Evolutionary conservation across 169 alveolate genomes (phyloP).

Genomic region (Besnoitia besnoiti): DNA sequence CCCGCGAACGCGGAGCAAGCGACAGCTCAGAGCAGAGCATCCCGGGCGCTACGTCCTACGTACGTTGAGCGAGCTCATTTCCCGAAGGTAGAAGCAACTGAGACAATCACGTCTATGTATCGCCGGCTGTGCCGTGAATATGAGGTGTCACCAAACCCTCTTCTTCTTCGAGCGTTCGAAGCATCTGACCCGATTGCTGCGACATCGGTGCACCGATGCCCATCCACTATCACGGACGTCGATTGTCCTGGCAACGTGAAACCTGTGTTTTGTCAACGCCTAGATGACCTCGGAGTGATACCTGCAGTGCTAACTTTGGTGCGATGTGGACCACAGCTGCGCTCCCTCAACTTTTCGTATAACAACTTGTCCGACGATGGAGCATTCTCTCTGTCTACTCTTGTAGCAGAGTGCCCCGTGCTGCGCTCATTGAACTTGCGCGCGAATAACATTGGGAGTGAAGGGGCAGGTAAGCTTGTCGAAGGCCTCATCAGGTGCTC

Average conservation of each 20-base stretch:
- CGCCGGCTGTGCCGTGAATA: neutral
- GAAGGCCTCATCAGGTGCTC: neutral
- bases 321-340: neutral
- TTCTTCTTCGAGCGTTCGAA: neutral
- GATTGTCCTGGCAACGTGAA: conserved; percentile 13
- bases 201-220: too few species aligned
- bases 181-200: neutral
- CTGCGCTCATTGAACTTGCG: neutral
- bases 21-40: too few species aligned
- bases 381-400: neutral
- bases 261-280: neutral
- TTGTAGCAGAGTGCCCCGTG: neutral
- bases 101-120: neutral
- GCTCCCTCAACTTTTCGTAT: conserved; percentile 13
- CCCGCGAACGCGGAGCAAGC: too few species aligned
- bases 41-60: too few species aligned
- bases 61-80: neutral
- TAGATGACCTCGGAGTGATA: conserved; percentile 1
- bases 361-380: neutral
- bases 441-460: neutral
- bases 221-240: too few species aligned
- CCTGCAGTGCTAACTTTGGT: conserved; percentile 15
- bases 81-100: neutral
- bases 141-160: neutral
- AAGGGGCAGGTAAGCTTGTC: neutral